Evolutionary conservation across 306 rosid genomes (phyloP).

Genomic region (Vigna unguiculata): DNA sequence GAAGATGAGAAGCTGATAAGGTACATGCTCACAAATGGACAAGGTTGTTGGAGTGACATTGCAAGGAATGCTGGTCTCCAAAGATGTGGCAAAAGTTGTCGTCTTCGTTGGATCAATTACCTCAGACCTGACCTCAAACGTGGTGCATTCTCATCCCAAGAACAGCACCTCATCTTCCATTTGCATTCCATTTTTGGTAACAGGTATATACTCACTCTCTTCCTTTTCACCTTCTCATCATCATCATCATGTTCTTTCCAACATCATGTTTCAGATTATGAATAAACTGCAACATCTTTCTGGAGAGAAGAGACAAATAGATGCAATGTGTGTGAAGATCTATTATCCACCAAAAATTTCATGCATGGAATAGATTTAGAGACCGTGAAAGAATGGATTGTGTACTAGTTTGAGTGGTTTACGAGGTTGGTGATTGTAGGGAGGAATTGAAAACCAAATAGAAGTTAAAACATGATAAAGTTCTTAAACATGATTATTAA

Average conservation of each 20-base stretch:
- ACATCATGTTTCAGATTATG: too few relatives aligned
- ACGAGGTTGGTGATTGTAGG: not conserved
- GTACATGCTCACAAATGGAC: constrained; percentile 79
- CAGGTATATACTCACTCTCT: constrained; percentile 55
- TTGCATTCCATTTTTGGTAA: constrained; percentile 82
- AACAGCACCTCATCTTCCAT: constrained; percentile 68
- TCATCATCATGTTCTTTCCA: not conserved
- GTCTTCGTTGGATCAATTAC: constrained; percentile 92
- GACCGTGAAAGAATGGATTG: constrained; percentile 4
- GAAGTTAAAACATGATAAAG: not conserved
- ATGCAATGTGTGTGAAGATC: not conserved
- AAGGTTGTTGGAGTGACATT: constrained; percentile 86
- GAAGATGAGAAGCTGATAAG: constrained; percentile 82
- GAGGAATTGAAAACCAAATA: too few relatives aligned
- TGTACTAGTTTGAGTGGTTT: not conserved
- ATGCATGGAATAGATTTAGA: not conserved
- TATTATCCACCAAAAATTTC: not conserved
- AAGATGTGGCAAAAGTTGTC: constrained; percentile 84
- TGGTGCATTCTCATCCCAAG: constrained; percentile 77
- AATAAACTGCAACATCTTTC: not conserved
- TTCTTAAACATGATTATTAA: too few relatives aligned
- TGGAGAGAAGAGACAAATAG: not conserved
- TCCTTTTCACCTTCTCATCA: not conserved
- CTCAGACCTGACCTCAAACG: constrained; percentile 84
- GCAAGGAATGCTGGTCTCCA: constrained; percentile 78